These are phyloP conservation scores for Diversispora epigaea DNA, from an alignment of 192 early-diverging fungal species.

Conservation along the genomic window DNA sequence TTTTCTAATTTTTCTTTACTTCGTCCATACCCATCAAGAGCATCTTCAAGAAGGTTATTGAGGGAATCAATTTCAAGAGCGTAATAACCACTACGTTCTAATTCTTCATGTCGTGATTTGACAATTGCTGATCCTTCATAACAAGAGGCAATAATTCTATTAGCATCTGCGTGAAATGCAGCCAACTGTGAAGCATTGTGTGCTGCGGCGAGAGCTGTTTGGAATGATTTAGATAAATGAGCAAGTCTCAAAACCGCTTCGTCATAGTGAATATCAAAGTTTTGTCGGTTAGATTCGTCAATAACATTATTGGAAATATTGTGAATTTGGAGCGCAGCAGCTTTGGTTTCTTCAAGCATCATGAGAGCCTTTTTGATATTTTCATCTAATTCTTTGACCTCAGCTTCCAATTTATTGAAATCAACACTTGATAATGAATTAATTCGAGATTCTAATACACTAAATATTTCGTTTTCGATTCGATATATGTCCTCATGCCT, in stretches of 20 bases:
- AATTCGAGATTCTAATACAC: slow-evolving; percentile 16
- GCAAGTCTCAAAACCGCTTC: slow-evolving; percentile 2
- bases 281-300: slow-evolving; percentile 18
- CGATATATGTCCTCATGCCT: slow-evolving; percentile 10
- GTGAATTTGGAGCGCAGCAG: not conserved
- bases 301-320: not conserved
- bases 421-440: slow-evolving; percentile 4
- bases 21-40: slow-evolving; percentile 15
- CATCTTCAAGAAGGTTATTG: not conserved
- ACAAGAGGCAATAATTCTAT: slow-evolving; percentile 17
- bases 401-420: slow-evolving; percentile 18
- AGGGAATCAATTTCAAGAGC: slow-evolving; percentile 8
- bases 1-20: slow-evolving; percentile 13
- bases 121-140: slow-evolving; percentile 10
- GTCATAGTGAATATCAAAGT: slow-evolving; percentile 19
- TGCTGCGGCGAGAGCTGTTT: slow-evolving; percentile 17
- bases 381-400: slow-evolving; percentile 27
- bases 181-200: slow-evolving; percentile 31
- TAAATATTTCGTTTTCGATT: slow-evolving; percentile 25
- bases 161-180: slow-evolving; percentile 24
- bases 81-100: slow-evolving; percentile 24
- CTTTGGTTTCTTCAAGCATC: not conserved
- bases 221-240: slow-evolving; percentile 1
- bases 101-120: slow-evolving; percentile 20
- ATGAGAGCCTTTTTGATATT: slow-evolving; percentile 7